phyloP scores from a whole-genome alignment of 495 filamentous ascomycete genomes.

The Letharia lupina region DNA sequence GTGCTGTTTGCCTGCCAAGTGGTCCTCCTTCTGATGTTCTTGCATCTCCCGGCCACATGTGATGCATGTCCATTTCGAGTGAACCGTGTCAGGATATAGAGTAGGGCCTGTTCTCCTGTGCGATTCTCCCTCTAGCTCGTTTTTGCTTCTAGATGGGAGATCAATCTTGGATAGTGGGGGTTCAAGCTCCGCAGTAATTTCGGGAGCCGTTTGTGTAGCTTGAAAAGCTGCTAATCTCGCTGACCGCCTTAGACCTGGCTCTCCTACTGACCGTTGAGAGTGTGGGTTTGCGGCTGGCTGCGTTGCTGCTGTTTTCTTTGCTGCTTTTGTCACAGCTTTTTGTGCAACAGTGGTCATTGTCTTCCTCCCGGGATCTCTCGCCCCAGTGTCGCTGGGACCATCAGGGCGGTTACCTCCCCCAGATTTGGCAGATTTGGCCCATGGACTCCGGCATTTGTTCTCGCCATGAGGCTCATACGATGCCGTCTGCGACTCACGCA shows the following conservation, averaged over 20 bases:
- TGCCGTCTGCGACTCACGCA: slow-evolving; percentile 17
- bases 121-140: not conserved
- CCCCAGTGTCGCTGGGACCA: not conserved
- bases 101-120: not conserved
- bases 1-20: slow-evolving; percentile 18
- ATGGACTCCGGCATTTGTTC: slow-evolving; percentile 11
- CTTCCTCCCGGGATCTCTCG: not conserved
- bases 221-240: not conserved
- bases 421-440: slow-evolving; percentile 8
- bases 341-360: not conserved
- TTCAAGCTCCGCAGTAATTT: not conserved
- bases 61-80: slow-evolving; percentile 11
- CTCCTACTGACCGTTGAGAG: not conserved
- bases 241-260: slow-evolving; percentile 1
- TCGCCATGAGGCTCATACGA: slow-evolving; percentile 9
- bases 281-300: not conserved
- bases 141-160: slow-evolving; percentile 9
- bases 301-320: slow-evolving; percentile 8
- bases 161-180: not conserved
- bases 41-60: slow-evolving; percentile 16
- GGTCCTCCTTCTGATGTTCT: slow-evolving; percentile 6
- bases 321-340: slow-evolving; percentile 4
- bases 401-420: not conserved
- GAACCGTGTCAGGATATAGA: not conserved
- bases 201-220: not conserved